These are phyloP conservation scores for Raphanus raphanistrum DNA, from an alignment of 345 rosid genomes.

Conservation along the genomic window DNA sequence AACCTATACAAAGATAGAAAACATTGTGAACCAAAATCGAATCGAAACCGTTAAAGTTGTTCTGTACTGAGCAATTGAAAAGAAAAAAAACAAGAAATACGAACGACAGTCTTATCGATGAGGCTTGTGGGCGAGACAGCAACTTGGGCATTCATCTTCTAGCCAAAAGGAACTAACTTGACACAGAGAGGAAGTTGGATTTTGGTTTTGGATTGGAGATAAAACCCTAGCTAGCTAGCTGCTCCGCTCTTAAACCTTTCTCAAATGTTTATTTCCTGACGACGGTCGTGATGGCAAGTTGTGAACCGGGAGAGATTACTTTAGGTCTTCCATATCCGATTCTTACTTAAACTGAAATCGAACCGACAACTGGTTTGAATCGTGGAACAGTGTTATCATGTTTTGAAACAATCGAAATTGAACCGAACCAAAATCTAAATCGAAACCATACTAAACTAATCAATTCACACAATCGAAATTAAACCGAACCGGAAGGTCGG, in stretches of 20 bases:
- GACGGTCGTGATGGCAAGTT: background rate
- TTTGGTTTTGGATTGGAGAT: background rate
- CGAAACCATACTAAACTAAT: too few relatives aligned
- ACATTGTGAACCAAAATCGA: background rate
- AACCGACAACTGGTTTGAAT: too few relatives aligned
- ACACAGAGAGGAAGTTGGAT: background rate
- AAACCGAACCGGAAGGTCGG: too few relatives aligned
- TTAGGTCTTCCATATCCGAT: background rate
- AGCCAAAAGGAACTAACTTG: background rate
- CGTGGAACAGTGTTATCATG: too few relatives aligned
- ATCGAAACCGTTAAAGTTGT: background rate
- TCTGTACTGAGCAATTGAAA: background rate
- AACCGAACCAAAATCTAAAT: too few relatives aligned
- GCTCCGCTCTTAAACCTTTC: background rate
- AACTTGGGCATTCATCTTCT: conserved; percentile 45
- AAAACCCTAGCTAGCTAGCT: conserved; percentile 9
- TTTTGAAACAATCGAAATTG: too few relatives aligned
- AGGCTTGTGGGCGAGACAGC: conserved; percentile 39
- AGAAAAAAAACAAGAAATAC: conserved; percentile 8
- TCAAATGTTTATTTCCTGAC: background rate
- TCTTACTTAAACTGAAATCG: too few relatives aligned
- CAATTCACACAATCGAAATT: too few relatives aligned
- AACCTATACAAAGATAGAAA: conserved; percentile 61
- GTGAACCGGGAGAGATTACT: background rate
- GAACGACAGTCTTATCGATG: conserved; percentile 59